Evolutionary conservation across 129 eudicot species (phyloP), one percentile per base, ranked within the genome.

Genomic region (Oenanthe sinensis): DNA sequence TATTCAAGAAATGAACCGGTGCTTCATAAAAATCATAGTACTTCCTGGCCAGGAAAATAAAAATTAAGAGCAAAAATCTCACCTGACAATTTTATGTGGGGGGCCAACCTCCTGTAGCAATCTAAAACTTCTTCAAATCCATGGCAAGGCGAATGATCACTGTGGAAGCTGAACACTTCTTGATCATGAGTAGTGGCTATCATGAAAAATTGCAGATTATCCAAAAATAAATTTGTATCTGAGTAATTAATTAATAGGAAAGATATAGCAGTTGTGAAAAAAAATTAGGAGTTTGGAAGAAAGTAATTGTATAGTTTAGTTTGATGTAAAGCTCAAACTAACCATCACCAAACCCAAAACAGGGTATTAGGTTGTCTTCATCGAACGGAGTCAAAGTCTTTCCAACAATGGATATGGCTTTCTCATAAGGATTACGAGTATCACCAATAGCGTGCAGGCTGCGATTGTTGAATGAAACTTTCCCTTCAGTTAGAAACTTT

Each of bases 281-380:
- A 37, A 28, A 71, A 4, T 26, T 3, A 74, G 55, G 17, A 73
- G 28, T 3, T 74, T 46, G 4, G n/a, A 11, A 45, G 58, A 74
- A 45, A 74, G 9, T 0, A 24, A 24, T 26, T 44, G 16, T 1
- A 44, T 73, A 4, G 13, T 40, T 2, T 39, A 74, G 3, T 74
- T 22, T 26, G 3, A n/a, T 74, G 58, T 26, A 46, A 69, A 55
- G 49, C 44, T 48, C 80, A 14, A 79, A 85, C 77, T 17, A 84
- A 91, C 93, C 90, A 87, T 91, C 97, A 2, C 93, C 93, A 84
- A 91, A 91, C 54, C 97, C 97, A 76, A 89, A 91, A 83, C 93
- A 91, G 36, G 97, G 97, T 78, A 91, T 91, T 54, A 91, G 83
- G 78, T 91, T 87, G 83, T 91, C 93, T 67, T 91, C 93, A 43